Conservation (phyloP, 768 basidiomycete genomes). For the Mycena pura region DNA sequence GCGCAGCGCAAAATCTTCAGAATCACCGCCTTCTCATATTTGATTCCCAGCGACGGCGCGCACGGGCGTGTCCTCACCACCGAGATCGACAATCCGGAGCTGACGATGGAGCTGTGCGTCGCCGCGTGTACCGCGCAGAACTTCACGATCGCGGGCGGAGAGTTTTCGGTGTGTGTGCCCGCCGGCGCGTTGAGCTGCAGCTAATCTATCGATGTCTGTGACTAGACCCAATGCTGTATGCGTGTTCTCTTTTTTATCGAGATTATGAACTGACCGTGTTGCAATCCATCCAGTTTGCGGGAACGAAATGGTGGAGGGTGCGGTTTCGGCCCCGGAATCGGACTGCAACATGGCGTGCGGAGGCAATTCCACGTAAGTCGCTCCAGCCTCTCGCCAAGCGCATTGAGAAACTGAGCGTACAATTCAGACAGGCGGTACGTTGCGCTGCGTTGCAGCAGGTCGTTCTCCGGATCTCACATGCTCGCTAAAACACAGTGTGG, state of each 20-base stretch:
- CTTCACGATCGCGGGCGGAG: slow-evolving; percentile 73
- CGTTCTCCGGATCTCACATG: slow-evolving; percentile 54
- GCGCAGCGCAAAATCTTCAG: background rate
- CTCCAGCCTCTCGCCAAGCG: background rate
- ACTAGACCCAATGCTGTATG: slow-evolving; percentile 48
- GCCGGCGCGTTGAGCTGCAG: too few relatives aligned
- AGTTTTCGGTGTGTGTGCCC: slow-evolving; percentile 65
- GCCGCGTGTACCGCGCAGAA: slow-evolving; percentile 58
- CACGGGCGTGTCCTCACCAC: slow-evolving; percentile 63
- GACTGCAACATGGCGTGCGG: slow-evolving; percentile 79
- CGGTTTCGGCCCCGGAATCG: slow-evolving; percentile 51
- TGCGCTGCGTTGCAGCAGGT: too few relatives aligned
- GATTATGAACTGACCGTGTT: slow-evolving; percentile 16
- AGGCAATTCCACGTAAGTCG: slow-evolving; percentile 66
- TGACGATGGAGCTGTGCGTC: slow-evolving; percentile 72
- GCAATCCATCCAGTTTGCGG: slow-evolving; percentile 64
- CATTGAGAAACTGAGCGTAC: slow-evolving; percentile 1
- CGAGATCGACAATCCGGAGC: slow-evolving; percentile 37
- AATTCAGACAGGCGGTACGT: slow-evolving; percentile 10
- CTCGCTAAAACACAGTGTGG: slow-evolving; percentile 53
- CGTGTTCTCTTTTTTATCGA: background rate
- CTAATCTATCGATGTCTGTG: slow-evolving; percentile 3
- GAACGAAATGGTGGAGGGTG: slow-evolving; percentile 66
- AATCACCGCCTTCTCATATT: background rate
- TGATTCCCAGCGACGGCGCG: slow-evolving; percentile 58